These are phyloP conservation scores for Trichoderma erinaceum DNA, from an alignment of 495 filamentous ascomycete genomes.

Conservation along the genomic window DNA sequence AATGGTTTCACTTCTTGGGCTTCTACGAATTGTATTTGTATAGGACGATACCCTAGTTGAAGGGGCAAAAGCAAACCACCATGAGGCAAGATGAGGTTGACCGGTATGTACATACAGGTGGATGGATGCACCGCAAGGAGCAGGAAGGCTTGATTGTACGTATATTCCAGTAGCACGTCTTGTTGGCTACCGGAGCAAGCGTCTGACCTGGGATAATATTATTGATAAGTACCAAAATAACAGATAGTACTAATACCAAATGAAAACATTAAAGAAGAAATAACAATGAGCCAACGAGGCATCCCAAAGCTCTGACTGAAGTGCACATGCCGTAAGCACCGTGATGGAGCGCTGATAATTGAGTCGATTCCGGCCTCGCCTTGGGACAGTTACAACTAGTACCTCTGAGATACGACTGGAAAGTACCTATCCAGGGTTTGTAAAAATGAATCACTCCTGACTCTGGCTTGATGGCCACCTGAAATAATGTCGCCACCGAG, in stretches of 20 bases:
- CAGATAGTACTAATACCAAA: not conserved
- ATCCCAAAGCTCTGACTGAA: not conserved
- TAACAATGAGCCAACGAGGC: not conserved
- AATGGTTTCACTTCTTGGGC: not conserved
- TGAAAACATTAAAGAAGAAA: not conserved
- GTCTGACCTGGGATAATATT: not conserved
- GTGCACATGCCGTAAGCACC: not conserved
- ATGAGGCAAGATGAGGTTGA: not conserved
- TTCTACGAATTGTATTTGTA: constrained; percentile 4
- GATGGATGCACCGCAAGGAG: constrained; percentile 4
- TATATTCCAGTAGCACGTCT: not conserved
- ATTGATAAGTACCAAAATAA: not conserved
- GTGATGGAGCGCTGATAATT: not conserved
- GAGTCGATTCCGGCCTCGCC: not conserved
- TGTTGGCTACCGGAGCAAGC: not conserved
- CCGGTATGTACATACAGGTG: not conserved
- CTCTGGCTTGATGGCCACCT: not conserved
- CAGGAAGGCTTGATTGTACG: not conserved
- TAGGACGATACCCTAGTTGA: constrained; percentile 11
- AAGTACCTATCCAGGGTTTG: not conserved
- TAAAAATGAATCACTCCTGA: not conserved
- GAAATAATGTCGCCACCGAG: not conserved
- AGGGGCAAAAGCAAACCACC: not conserved
- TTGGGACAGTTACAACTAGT: not conserved
- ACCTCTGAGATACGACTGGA: not conserved